These are phyloP conservation scores for Blastobotrys aristatus DNA, from an alignment of 1,139 yeast species.

Conservation along the genomic window DNA sequence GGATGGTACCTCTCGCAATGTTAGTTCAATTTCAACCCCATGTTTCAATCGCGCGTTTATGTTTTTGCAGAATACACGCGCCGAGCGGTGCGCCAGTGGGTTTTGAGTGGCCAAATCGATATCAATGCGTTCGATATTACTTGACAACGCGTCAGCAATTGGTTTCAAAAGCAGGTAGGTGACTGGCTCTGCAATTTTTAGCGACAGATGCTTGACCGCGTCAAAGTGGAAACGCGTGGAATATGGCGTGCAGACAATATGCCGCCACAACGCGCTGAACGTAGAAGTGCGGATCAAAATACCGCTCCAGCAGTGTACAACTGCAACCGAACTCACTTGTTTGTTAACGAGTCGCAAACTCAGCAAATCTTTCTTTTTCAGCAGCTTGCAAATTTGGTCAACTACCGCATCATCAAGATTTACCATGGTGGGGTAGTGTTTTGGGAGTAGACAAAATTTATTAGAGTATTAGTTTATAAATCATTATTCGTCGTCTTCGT, in stretches of 20 bases:
- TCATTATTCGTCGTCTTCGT: constrained; percentile 1
- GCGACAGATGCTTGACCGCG: neutral
- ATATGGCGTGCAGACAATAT: neutral
- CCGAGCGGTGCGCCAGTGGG: neutral
- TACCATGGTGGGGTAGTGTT: neutral
- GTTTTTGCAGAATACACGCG: neutral
- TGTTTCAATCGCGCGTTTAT: neutral
- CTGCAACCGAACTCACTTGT: neutral
- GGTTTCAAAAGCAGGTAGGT: neutral
- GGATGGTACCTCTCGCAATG: neutral
- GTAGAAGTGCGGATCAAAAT: neutral
- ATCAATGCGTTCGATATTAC: neutral
- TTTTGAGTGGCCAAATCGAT: neutral
- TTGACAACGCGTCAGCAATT: neutral
- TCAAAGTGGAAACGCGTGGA: neutral
- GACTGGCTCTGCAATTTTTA: neutral
- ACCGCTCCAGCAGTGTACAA: neutral
- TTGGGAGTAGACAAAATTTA: too few species aligned
- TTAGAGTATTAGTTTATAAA: too few species aligned
- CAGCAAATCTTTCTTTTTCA: neutral
- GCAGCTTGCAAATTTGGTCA: neutral
- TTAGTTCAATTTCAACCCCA: neutral
- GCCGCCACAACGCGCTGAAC: neutral
- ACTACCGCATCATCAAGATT: neutral
- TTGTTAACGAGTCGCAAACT: neutral